Percentiles rank a stretch among this genome's conserved stretches.
Evolutionary conservation across 1,284 basidiomycete species (phyloP).

Genomic region (Malassezia obtusa): DNA sequence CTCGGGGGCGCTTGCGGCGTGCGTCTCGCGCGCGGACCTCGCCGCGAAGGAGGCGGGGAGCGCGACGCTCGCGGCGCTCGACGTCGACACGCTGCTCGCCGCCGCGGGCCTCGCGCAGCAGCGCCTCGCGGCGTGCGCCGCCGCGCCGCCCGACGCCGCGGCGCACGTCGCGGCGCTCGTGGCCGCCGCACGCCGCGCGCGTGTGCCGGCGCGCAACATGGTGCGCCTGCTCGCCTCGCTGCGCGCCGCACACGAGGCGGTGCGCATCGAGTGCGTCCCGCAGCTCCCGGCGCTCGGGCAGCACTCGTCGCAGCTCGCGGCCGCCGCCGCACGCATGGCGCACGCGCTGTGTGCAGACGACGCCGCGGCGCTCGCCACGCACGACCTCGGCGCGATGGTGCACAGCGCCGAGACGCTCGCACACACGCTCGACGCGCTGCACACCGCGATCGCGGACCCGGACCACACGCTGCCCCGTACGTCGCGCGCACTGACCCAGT

Average conservation of each 20-base stretch:
- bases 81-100: conserved; percentile 43
- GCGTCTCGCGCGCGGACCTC: conserved; percentile 52
- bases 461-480: conserved; percentile 32
- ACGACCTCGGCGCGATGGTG: conserved; percentile 22
- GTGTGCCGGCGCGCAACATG: conserved; percentile 39
- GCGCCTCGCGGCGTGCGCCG: conserved; percentile 8
- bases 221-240: conserved; percentile 34
- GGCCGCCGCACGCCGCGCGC: conserved; percentile 30
- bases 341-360: conserved; percentile 17
- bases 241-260: conserved; percentile 33
- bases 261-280: conserved; percentile 31
- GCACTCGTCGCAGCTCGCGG: conserved; percentile 32
- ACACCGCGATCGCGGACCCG: conserved; percentile 30
- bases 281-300: conserved; percentile 31
- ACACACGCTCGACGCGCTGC: conserved; percentile 25
- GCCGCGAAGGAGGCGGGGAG: conserved; percentile 41
- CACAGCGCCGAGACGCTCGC: conserved; percentile 22
- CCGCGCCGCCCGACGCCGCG: conserved; percentile 3
- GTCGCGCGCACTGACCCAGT: conserved; percentile 11
- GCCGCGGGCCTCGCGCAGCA: conserved; percentile 33
- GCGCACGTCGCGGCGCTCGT: conserved; percentile 29
- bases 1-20: conserved; percentile 52
- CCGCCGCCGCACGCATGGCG: conserved; percentile 27
- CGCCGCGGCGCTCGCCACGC: conserved; percentile 23
- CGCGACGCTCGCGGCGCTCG: conserved; percentile 37